Base-by-base conservation (phyloP, 1,139 yeast genomes). In the Hemisphaericaspora xylofermentans region DNA sequence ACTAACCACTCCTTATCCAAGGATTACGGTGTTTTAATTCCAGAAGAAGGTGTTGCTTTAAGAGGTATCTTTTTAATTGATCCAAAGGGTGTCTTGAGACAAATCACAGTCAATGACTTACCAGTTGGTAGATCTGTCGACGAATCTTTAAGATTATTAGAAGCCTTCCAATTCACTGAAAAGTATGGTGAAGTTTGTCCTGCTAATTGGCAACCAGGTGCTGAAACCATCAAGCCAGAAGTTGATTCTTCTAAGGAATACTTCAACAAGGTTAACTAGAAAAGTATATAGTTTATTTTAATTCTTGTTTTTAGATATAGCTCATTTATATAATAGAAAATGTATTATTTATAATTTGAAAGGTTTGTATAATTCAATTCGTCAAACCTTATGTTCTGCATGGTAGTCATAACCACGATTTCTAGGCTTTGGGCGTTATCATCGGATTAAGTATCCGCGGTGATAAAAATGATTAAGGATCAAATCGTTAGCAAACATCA, bases 101-200 rank as follows among this genome's bases (percentile, higher is more conserved):
- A 91, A 78, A 78, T 86, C 74, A 89, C 98, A 74, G 78, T 91
- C 79, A 91, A 93, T 79, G 97, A 93, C 70, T 84, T 91, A 68
- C 96, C 98, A 67, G 98, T 93, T 57, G 98, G 98, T 70, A 89
- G 98, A 81, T 86, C 88, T 60, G 98, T 91, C 55, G 96, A 89
- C 54, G 98, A 93, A 80, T 86, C 97, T 56, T 78, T 88, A 66
- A 89, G 98, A 85, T 83, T 93, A 68, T 82, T 93, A 54, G 98
- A 93, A 68, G 98, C 97, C 60, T 91, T 93, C 96, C 95, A 91
- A 78, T 89, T 93, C 88, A 85, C 96, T 62, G 96, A 91, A 72
- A 85, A 88, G 80, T 76, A 91, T 81, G 96, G 98, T 74, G 96
- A 93, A 74, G 98, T 93, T 56, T 88, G 96, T 76, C 97, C 97